Evolutionary conservation across 306 rosid species (phyloP).

Genomic region (Inga leiocalycina): DNA sequence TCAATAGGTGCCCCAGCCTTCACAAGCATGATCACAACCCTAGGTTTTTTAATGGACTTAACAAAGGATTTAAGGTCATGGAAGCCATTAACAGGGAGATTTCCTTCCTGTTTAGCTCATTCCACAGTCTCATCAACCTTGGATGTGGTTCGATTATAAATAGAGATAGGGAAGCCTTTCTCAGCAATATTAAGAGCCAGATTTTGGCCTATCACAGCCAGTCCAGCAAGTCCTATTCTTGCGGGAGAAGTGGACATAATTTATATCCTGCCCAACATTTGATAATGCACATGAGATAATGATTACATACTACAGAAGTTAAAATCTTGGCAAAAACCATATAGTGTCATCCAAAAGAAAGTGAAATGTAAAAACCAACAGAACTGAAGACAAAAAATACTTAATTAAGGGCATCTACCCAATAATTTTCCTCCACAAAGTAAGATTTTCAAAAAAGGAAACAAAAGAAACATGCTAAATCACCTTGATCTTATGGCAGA

Average conservation of each 20-base stretch:
- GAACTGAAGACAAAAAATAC: neutral
- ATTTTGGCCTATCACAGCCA: constrained; percentile 97
- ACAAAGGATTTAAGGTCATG: constrained; percentile 90
- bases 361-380: constrained; percentile 3
- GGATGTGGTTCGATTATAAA: constrained; percentile 84
- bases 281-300: constrained; percentile 22
- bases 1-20: constrained; percentile 97
- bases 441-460: neutral
- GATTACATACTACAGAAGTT: neutral
- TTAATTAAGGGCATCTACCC: neutral
- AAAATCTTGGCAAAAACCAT: neutral
- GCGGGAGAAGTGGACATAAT: constrained; percentile 61
- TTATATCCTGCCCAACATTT: constrained; percentile 47
- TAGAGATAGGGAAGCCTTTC: constrained; percentile 93
- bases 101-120: constrained; percentile 76
- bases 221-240: constrained; percentile 85
- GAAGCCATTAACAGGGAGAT: constrained; percentile 85
- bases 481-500: neutral
- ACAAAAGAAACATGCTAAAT: constrained; percentile 12
- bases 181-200: constrained; percentile 92
- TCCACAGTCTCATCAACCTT: constrained; percentile 92
- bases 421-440: neutral
- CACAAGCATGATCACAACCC: constrained; percentile 88
- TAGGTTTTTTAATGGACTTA: constrained; percentile 76
- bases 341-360: neutral